phyloP scores from a whole-genome alignment of 2,329 filamentous ascomycete genomes.

The Stemphylium lycopersici region DNA sequence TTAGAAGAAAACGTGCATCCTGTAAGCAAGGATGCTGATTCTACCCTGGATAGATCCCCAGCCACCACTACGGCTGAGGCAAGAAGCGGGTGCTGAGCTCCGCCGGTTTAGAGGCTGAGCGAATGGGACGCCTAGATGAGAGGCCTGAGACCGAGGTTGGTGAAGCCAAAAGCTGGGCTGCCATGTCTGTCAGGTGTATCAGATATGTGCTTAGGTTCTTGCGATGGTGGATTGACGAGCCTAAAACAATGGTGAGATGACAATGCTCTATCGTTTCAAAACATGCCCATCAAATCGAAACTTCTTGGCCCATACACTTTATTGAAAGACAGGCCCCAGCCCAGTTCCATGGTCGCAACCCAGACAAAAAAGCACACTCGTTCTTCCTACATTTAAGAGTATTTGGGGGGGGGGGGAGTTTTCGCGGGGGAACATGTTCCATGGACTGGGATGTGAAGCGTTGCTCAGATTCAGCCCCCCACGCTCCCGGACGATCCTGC shows the following conservation, averaged over 20 bases:
- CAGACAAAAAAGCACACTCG: not conserved
- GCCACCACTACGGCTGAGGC: not conserved
- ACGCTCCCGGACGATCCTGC: not conserved
- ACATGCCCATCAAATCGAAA: conserved; percentile 9
- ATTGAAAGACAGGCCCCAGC: not conserved
- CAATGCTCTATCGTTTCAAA: conserved; percentile 9
- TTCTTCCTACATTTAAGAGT: not conserved
- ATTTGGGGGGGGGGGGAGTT: too few species aligned
- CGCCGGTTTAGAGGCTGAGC: not conserved
- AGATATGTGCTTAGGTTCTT: not conserved
- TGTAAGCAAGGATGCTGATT: conserved; percentile 7
- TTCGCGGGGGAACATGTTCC: not conserved
- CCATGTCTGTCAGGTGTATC: conserved; percentile 9
- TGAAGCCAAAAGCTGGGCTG: not conserved
- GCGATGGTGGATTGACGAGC: not conserved
- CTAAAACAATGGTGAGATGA: conserved; percentile 14
- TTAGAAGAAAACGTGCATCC: conserved; percentile 15
- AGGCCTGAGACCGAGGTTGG: not conserved
- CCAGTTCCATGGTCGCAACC: not conserved
- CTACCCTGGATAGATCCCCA: not conserved
- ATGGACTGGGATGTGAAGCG: not conserved
- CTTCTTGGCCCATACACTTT: not conserved
- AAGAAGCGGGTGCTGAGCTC: not conserved
- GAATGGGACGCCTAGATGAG: not conserved
- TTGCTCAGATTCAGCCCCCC: not conserved